Conservation (phyloP, 1,284 basidiomycete genomes). For the Amylostereum areolatum region DNA sequence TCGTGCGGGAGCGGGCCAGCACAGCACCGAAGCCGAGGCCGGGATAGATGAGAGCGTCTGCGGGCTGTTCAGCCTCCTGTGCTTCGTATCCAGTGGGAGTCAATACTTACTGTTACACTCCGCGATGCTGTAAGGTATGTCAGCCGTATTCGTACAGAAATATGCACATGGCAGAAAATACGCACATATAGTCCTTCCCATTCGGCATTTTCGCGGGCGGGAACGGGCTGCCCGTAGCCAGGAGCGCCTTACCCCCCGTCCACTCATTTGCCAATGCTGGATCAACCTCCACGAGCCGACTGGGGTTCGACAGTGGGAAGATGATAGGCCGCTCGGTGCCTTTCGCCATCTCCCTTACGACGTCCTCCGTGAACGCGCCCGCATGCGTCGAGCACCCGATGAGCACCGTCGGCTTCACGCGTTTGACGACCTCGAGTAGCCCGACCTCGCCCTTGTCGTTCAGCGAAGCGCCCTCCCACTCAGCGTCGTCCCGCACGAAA, state of each 20-base stretch:
- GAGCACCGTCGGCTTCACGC: conserved; percentile 64
- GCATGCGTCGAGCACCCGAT: conserved; percentile 79
- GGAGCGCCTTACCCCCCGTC: conserved; percentile 69
- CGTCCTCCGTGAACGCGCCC: conserved; percentile 78
- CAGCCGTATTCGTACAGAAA: background rate
- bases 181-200: conserved; percentile 64
- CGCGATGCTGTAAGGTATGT: conserved; percentile 41
- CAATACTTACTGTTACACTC: conserved; percentile 61
- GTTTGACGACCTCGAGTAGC: conserved; percentile 65
- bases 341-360: conserved; percentile 66
- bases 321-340: conserved; percentile 72
- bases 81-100: background rate
- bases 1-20: conserved; percentile 50
- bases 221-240: conserved; percentile 83
- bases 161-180: conserved; percentile 1
- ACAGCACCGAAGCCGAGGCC: conserved; percentile 75
- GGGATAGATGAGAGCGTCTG: conserved; percentile 75
- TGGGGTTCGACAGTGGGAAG: conserved; percentile 80
- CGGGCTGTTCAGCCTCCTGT: no score
- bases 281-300: conserved; percentile 67
- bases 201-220: conserved; percentile 63
- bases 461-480: conserved; percentile 39
- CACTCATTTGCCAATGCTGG: conserved; percentile 71
- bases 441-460: conserved; percentile 39
- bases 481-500: conserved; percentile 52